phyloP scores from a whole-genome alignment of 768 basidiomycete genomes.

The Fistulinella prunicolor region DNA sequence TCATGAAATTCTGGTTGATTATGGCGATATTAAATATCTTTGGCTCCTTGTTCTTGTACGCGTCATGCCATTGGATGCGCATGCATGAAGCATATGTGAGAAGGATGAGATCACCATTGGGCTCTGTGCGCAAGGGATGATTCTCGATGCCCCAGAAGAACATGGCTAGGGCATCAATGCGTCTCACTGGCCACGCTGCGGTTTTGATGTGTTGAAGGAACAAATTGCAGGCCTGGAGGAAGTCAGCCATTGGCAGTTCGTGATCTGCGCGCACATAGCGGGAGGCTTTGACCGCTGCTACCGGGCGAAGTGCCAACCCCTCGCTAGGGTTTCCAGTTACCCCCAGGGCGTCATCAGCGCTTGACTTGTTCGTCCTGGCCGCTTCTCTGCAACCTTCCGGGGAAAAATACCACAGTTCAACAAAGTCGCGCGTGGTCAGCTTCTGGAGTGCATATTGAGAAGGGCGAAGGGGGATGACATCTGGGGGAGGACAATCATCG shows the following conservation, averaged over 20 bases:
- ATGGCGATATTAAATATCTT: constrained; percentile 1
- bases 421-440: not conserved
- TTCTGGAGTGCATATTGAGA: constrained; percentile 10
- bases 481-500: not conserved
- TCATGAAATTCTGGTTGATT: constrained; percentile 3
- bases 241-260: constrained; percentile 18
- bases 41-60: not conserved
- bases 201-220: not conserved
- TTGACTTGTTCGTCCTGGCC: fast-evolving
- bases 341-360: constrained; percentile 8
- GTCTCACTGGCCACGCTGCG: not conserved
- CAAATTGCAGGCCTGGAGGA: constrained; percentile 14
- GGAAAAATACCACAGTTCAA: constrained; percentile 14
- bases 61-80: constrained; percentile 1
- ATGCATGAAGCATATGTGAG: not conserved
- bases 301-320: constrained; percentile 6
- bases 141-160: constrained; percentile 12
- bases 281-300: constrained; percentile 17
- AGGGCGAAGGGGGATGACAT: not conserved
- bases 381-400: not conserved
- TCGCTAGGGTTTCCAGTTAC: constrained; percentile 10
- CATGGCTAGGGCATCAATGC: not conserved
- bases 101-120: not conserved
- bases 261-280: constrained; percentile 8
- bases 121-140: not conserved